These are phyloP conservation scores for Claviceps pazoutovae DNA, from an alignment of 2,329 filamentous ascomycete genomes.

Conservation along the genomic window DNA sequence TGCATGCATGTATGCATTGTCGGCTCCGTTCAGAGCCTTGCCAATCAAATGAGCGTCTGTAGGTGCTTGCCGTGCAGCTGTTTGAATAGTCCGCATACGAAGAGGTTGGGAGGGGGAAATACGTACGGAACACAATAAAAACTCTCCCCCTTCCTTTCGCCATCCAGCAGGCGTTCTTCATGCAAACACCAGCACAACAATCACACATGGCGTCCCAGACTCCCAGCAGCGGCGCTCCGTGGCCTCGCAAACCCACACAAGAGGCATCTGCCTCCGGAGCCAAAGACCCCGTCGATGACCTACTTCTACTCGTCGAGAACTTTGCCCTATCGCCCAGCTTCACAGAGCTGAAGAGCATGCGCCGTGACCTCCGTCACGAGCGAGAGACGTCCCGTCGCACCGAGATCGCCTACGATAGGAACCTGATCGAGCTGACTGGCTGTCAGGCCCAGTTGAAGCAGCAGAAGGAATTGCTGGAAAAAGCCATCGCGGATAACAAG, in stretches of 20 bases:
- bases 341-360: neutral
- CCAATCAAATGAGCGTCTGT: no score
- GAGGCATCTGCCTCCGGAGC: neutral
- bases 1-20: neutral
- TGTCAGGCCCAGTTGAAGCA: neutral
- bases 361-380: neutral
- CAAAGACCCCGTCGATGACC: slow-evolving; percentile 2
- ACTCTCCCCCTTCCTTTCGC: neutral
- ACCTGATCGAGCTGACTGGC: neutral
- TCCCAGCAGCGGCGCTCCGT: neutral
- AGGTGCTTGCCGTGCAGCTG: no score
- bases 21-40: neutral
- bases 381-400: neutral
- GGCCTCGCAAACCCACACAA: no score
- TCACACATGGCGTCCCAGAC: neutral
- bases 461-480: neutral
- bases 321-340: neutral
- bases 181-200: neutral
- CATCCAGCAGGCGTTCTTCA: neutral
- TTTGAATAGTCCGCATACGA: neutral
- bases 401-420: neutral
- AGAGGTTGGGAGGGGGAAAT: neutral
- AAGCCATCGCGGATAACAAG: neutral
- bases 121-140: neutral
- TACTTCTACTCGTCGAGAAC: neutral